phyloP scores from a whole-genome alignment of 1,284 basidiomycete genomes.

The Tylopilus sp. region DNA sequence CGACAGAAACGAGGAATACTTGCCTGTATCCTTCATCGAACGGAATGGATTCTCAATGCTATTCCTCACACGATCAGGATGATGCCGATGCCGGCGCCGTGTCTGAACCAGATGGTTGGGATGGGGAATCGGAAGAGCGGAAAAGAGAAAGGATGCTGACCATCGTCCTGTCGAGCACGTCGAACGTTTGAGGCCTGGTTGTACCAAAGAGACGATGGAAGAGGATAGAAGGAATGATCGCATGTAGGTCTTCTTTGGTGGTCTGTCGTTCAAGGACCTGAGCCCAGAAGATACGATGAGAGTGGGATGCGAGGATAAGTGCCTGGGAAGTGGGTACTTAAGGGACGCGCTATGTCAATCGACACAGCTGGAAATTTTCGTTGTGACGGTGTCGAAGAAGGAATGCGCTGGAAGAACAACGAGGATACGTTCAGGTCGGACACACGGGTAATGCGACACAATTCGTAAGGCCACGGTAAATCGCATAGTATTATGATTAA shows the following conservation, averaged over 20 bases:
- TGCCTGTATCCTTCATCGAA: no score
- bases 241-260: constrained; percentile 67
- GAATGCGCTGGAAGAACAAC: no score
- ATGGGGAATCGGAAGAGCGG: neutral
- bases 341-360: constrained; percentile 44
- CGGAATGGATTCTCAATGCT: no score
- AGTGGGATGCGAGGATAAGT: neutral
- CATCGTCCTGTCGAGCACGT: constrained; percentile 79
- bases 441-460: no score
- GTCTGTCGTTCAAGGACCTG: constrained; percentile 69
- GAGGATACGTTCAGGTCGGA: no score
- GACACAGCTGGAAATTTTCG: constrained; percentile 46
- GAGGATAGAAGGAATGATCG: constrained; percentile 68
- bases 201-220: constrained; percentile 78
- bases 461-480: no score
- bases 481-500: no score
- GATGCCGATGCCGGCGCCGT: no score
- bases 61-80: no score
- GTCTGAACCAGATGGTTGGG: neutral
- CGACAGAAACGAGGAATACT: no score
- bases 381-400: constrained; percentile 10
- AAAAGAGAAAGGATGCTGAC: constrained; percentile 36
- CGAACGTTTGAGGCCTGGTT: constrained; percentile 67
- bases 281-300: no score
- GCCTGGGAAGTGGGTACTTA: neutral